phyloP scores from a whole-genome alignment of 768 basidiomycete genomes.

The Sarcomyxa edulis region DNA sequence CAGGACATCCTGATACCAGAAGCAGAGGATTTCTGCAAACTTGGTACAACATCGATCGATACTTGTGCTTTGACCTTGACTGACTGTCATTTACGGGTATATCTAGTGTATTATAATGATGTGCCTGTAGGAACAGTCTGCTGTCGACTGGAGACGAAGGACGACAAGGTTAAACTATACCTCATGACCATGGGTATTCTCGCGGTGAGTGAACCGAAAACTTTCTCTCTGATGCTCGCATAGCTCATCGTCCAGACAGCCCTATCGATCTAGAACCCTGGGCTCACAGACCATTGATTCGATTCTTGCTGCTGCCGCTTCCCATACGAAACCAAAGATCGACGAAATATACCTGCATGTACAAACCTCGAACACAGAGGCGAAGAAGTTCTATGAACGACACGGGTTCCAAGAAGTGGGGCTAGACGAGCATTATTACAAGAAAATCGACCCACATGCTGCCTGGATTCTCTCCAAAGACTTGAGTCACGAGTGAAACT shows the following conservation, averaged over 20 bases:
- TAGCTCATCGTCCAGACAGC: no score
- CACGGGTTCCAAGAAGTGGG: slow-evolving; percentile 73
- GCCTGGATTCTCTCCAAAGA: slow-evolving; percentile 90
- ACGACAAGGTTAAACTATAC: slow-evolving; percentile 57
- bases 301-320: slow-evolving; percentile 57
- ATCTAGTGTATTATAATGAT: slow-evolving; percentile 94
- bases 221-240: slow-evolving; percentile 13
- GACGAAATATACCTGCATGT: slow-evolving; percentile 79
- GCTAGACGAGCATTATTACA: slow-evolving; percentile 77
- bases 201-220: slow-evolving; percentile 59
- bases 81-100: neutral
- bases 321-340: slow-evolving; percentile 57
- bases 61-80: neutral
- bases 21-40: slow-evolving; percentile 82
- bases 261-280: slow-evolving; percentile 76
- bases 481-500: no score
- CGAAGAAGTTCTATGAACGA: slow-evolving; percentile 78
- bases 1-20: slow-evolving; percentile 70
- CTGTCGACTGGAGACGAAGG: slow-evolving; percentile 73
- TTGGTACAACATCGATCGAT: slow-evolving; percentile 40
- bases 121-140: slow-evolving; percentile 86
- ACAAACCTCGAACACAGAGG: slow-evolving; percentile 73
- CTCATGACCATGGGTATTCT: slow-evolving; percentile 92
- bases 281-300: slow-evolving; percentile 70
- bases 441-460: slow-evolving; percentile 78